Conservation (phyloP, 768 basidiomycete genomes). For the Lanmaoa pseudosensibilis region DNA sequence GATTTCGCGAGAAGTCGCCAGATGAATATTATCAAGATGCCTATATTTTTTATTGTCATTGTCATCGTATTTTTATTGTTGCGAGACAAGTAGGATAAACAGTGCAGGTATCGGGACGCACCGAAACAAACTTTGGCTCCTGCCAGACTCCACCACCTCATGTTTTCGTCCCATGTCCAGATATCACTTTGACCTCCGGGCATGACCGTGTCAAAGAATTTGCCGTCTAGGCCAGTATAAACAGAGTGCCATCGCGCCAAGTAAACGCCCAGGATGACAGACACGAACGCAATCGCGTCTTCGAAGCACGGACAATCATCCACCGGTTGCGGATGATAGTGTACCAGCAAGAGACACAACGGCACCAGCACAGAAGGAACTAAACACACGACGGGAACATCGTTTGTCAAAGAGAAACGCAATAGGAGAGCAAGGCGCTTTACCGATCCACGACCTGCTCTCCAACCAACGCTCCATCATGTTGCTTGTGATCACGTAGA, state of each 20-base stretch:
- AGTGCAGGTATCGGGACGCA: slow-evolving; percentile 22
- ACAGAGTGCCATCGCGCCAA: slow-evolving; percentile 64
- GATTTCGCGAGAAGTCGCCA: slow-evolving; percentile 91
- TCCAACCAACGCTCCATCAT: slow-evolving; percentile 45
- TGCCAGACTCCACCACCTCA: slow-evolving; percentile 39
- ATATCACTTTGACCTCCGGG: slow-evolving; percentile 54
- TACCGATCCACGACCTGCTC: slow-evolving; percentile 38
- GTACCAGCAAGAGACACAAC: slow-evolving; percentile 71
- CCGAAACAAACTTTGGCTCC: slow-evolving; percentile 43
- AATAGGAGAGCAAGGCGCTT: slow-evolving; percentile 17
- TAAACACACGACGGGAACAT: slow-evolving; percentile 9
- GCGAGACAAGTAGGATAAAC: background rate
- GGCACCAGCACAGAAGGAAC: slow-evolving; percentile 64
- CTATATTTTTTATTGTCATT: slow-evolving; percentile 34
- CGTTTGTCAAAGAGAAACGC: too few relatives aligned
- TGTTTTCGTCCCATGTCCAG: slow-evolving; percentile 34
- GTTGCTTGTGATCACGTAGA: slow-evolving; percentile 36
- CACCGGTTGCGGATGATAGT: slow-evolving; percentile 90
- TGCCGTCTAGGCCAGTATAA: slow-evolving; percentile 41
- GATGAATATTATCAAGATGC: slow-evolving; percentile 74
- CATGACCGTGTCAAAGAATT: slow-evolving; percentile 42
- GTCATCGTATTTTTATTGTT: background rate
- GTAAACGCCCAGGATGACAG: slow-evolving; percentile 74
- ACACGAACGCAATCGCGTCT: slow-evolving; percentile 91
- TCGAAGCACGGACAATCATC: slow-evolving; percentile 99